Base-by-base conservation (phyloP, 495 filamentous ascomycete species). In the Penicillium dipodomyicola region DNA sequence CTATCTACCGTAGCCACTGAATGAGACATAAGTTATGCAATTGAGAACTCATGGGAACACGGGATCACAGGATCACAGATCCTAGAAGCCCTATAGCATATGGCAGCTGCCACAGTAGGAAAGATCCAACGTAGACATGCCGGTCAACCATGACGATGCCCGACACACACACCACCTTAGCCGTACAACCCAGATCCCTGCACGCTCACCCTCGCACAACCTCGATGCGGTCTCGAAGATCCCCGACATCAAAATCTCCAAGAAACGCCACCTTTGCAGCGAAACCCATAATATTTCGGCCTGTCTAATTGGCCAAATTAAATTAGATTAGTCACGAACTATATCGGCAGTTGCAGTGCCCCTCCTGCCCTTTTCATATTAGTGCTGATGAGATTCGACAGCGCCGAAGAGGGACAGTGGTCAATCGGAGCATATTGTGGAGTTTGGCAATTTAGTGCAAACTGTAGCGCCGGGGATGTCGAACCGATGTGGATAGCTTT, bases 351-450 rank as follows among this genome's bases (percentile, higher is more conserved):
- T 12, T 19, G 11, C 14, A 25, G 35, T 8, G 35, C 49, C 49
- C 35, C 49, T 52, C 49, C 11, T 52, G 20, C 49, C 5, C 17
- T 12, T 52, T 37, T 14, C 19, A 29, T 11, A 1, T 41, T 52
- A 52, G 49, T 52, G 48, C 48, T 39, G 49, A 52, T 52, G 8
- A 20, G 30, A 37, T 45, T 54, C 52, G 51, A 54, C 51, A 45
- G 51, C 19, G n/a, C 30, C 17, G 8, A 52, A 40, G 19, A 22
- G 40, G 25, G 37, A 23, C 25, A 19, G 52, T n/a, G 19, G 17
- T 19, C 19, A 19, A 20, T 37, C 23, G 17, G 29, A 30, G 7
- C n/a, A 7, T 27, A 27, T 5, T 22, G 49, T 40, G 49, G 49
- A 27, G 22, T 40, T 17, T 33, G 0, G 1, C 6, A 6, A 5